phyloP scores from a whole-genome alignment of 2,329 filamentous ascomycete genomes.

The Fusarium chaquense region DNA sequence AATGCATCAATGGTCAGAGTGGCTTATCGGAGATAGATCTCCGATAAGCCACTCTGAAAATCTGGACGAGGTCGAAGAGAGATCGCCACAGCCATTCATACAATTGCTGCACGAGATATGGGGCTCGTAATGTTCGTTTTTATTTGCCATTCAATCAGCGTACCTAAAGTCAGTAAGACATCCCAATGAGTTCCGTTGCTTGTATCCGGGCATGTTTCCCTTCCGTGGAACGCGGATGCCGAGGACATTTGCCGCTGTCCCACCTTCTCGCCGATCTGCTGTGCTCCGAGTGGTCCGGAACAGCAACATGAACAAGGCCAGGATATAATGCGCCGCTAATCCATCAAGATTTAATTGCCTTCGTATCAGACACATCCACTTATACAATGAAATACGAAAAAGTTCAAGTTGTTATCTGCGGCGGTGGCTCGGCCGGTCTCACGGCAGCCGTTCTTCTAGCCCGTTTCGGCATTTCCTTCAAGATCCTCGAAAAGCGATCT shows the following conservation, averaged over 20 bases:
- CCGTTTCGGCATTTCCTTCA: conserved; percentile 24
- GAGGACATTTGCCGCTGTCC: conserved; percentile 6
- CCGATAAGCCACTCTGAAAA: too few relatives aligned
- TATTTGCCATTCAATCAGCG: rapidly evolving
- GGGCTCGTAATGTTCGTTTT: not conserved
- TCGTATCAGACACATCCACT: rapidly evolving
- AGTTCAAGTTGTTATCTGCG: conserved; percentile 21
- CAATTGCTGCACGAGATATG: not conserved
- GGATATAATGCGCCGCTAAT: conserved; percentile 1
- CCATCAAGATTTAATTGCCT: too few relatives aligned
- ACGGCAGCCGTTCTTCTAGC: conserved; percentile 24
- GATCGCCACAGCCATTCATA: rapidly evolving
- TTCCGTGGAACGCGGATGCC: conserved; percentile 20
- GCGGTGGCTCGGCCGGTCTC: conserved; percentile 22
- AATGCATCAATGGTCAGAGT: not conserved
- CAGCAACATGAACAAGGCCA: too few relatives aligned
- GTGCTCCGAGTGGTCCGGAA: not conserved
- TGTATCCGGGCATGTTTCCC: not conserved
- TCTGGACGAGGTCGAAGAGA: not conserved
- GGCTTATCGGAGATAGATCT: not conserved
- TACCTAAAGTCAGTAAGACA: not conserved
- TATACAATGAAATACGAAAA: conserved; percentile 6
- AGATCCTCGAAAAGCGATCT: conserved; percentile 6
- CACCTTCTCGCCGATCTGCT: not conserved
- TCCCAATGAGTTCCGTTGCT: not conserved